Evolutionary conservation across 164 flowering plant species (phyloP).

Genomic region (Magnolia kwangsiensis): DNA sequence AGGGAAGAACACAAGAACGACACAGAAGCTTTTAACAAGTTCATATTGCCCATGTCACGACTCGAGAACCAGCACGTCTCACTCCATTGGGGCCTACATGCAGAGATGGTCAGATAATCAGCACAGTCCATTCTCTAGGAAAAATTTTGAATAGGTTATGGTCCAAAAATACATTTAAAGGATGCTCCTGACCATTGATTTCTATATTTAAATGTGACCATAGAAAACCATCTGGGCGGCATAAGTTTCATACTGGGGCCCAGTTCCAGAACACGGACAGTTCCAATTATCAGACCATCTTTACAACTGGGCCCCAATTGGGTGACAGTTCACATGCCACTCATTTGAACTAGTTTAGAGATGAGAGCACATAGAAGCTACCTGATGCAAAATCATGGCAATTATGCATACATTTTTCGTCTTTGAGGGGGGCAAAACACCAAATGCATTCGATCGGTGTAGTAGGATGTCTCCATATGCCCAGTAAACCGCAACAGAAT

Average conservation of each 20-base stretch:
- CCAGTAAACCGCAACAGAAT: constrained; percentile 14
- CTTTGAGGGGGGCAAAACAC: constrained; percentile 5
- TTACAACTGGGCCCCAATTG: too few species aligned
- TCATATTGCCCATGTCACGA: neutral
- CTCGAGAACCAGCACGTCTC: neutral
- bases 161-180: too few species aligned
- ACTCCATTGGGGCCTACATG: neutral
- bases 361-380: constrained; percentile 4
- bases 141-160: too few species aligned
- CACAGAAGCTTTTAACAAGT: neutral
- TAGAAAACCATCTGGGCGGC: too few species aligned
- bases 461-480: constrained; percentile 15
- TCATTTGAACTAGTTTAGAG: neutral
- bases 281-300: too few species aligned
- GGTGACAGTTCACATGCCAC: too few species aligned
- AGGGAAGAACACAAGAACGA: neutral
- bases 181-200: too few species aligned
- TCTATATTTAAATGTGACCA: too few species aligned
- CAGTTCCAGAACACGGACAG: too few species aligned
- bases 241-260: too few species aligned
- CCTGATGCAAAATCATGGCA: constrained; percentile 17
- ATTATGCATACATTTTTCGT: constrained; percentile 7
- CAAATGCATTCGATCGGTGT: constrained; percentile 12
- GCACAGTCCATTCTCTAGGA: too few species aligned
- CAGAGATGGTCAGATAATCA: too few species aligned